Percentiles rank a stretch among this genome's conserved stretches.
These are phyloP conservation scores for Micractinium sp. DNA, from an alignment of 139 green algal species.

Conservation along the genomic window DNA sequence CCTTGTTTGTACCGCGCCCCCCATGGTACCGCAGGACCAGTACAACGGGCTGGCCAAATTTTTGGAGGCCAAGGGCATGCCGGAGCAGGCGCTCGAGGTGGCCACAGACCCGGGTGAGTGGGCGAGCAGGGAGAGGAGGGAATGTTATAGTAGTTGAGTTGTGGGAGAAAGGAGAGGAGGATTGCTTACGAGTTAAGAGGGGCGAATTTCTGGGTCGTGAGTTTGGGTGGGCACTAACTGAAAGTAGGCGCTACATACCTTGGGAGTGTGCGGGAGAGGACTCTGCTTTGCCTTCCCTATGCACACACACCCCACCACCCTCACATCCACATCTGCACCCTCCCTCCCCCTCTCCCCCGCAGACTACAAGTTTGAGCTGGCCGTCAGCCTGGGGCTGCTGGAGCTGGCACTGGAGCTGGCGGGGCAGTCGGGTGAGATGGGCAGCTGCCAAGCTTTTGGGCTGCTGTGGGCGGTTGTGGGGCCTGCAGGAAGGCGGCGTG, in stretches of 20 bases:
- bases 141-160: too few relatives aligned
- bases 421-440: constrained; percentile 25
- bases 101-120: constrained; percentile 28
- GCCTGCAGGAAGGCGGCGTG: too few relatives aligned
- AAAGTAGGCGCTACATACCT: too few relatives aligned
- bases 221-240: too few relatives aligned
- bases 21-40: constrained; percentile 61
- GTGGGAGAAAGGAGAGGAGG: too few relatives aligned
- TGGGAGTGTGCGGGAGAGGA: too few relatives aligned
- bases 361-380: constrained; percentile 95
- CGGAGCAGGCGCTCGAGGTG: constrained; percentile 87
- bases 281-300: too few relatives aligned
- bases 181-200: too few relatives aligned
- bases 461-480: too few relatives aligned
- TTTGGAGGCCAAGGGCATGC: constrained; percentile 89
- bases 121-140: too few relatives aligned
- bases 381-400: constrained; percentile 89
- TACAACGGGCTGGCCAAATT: constrained; percentile 91
- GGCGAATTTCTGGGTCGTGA: too few relatives aligned
- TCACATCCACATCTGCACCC: not conserved
- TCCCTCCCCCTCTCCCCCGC: not conserved
- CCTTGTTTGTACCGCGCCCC: not conserved
- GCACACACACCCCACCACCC: not conserved
- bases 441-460: not conserved
- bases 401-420: constrained; percentile 84